Conservation (phyloP, 2,329 filamentous ascomycete genomes). For the Westerdykella ornata region DNA sequence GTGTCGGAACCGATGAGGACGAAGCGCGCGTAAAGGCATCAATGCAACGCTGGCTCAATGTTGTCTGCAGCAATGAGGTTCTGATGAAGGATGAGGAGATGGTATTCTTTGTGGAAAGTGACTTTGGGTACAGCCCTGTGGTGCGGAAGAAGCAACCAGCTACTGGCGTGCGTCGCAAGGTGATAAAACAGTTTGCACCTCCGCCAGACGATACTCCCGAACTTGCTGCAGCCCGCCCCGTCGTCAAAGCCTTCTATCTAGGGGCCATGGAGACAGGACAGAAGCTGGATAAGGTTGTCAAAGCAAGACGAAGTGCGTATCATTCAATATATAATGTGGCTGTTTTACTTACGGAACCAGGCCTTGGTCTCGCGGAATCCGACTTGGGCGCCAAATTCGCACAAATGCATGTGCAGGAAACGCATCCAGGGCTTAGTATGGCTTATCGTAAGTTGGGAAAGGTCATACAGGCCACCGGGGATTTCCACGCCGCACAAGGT, state of each 20-base stretch:
- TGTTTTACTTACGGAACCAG: constrained; percentile 45
- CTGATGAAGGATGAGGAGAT: constrained; percentile 95
- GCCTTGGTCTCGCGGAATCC: constrained; percentile 82
- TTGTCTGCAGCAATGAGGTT: constrained; percentile 84
- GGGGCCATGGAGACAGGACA: constrained; percentile 95
- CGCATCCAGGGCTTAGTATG: constrained; percentile 76
- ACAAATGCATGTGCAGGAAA: constrained; percentile 81
- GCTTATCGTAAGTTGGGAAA: constrained; percentile 95
- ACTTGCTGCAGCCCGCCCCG: constrained; percentile 77
- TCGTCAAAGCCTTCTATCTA: constrained; percentile 93
- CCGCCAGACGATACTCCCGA: constrained; percentile 96
- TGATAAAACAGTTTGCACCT: constrained; percentile 96
- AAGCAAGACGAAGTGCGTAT: constrained; percentile 70
- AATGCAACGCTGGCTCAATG: constrained; percentile 92
- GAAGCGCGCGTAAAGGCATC: constrained; percentile 80
- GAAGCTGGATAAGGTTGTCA: constrained; percentile 91
- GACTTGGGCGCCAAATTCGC: constrained; percentile 89
- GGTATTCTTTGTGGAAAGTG: constrained; percentile 96
- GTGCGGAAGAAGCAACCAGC: constrained; percentile 94
- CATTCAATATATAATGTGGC: neutral
- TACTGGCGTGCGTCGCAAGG: constrained; percentile 87
- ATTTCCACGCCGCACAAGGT: constrained; percentile 92
- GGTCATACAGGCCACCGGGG: constrained; percentile 84
- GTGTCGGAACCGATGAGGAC: constrained; percentile 93
- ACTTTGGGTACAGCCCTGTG: constrained; percentile 95